Percentiles rank a stretch among this genome's conserved stretches.
Evolutionary conservation across 345 rosid genomes (phyloP).

Genomic region (Syzygium jambos): DNA sequence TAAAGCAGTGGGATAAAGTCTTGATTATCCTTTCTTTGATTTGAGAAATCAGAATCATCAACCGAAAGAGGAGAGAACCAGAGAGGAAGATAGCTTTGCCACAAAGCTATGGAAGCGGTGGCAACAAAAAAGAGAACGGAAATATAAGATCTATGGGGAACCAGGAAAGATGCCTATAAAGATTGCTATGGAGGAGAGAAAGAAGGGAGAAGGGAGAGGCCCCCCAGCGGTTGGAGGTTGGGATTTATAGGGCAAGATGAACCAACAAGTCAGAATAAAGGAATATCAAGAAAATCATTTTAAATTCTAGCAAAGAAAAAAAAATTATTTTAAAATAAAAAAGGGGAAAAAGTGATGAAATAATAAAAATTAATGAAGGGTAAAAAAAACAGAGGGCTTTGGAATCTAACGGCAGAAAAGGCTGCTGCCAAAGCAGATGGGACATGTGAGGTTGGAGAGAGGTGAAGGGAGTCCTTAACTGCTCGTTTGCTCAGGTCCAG

Average conservation of each 20-base stretch:
- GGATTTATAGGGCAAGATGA: conserved; percentile 41
- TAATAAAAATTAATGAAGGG: not conserved
- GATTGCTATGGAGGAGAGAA: not conserved
- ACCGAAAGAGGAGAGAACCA: conserved; percentile 2
- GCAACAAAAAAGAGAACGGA: not conserved
- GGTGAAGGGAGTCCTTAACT: not conserved
- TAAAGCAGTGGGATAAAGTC: not conserved
- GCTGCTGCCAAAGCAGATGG: conserved; percentile 8
- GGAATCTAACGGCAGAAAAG: conserved; percentile 17
- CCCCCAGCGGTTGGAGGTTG: not conserved
- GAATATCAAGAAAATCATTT: conserved; percentile 4
- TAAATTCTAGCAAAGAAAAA: no score
- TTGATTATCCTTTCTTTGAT: not conserved
- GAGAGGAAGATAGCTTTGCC: not conserved
- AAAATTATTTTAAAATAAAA: not conserved
- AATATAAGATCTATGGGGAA: not conserved
- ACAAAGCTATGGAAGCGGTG: not conserved
- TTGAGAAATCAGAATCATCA: not conserved
- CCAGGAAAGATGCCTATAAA: not conserved
- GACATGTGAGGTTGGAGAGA: conserved; percentile 25
- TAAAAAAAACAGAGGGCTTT: not conserved
- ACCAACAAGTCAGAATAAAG: not conserved
- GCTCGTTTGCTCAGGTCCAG: conserved; percentile 8
- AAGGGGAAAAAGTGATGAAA: not conserved
- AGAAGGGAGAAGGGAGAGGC: conserved; percentile 8